A percentile compares a stretch with the other conserved stretches of the same genome.
Evolutionary conservation across 257 asterid species (phyloP).

Genomic region (Lithospermum erythrorhizon): DNA sequence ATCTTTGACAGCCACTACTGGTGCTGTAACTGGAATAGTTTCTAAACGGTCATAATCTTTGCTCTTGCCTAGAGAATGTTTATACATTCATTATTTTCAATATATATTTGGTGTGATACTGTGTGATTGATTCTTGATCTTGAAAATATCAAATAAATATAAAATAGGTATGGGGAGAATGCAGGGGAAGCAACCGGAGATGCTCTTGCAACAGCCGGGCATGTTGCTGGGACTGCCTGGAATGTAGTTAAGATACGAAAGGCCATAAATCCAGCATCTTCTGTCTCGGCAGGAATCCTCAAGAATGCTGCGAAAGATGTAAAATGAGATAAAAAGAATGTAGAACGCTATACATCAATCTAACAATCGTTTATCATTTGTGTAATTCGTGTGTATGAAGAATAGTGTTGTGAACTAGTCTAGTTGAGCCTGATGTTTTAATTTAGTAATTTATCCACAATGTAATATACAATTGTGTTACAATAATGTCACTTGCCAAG

Average conservation of each 20-base stretch:
- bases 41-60: slow-evolving; percentile 23
- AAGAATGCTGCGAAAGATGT: slow-evolving; percentile 30
- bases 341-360: no score
- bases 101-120: no score
- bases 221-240: slow-evolving; percentile 67
- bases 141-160: no score
- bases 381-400: no score
- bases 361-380: no score
- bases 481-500: no score
- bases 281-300: slow-evolving; percentile 29
- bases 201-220: slow-evolving; percentile 68
- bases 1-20: slow-evolving; percentile 55
- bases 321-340: background rate
- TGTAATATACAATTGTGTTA: no score
- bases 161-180: slow-evolving; percentile 60
- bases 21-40: slow-evolving; percentile 57
- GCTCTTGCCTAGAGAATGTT: no score
- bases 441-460: no score
- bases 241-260: slow-evolving; percentile 71
- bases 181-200: slow-evolving; percentile 86
- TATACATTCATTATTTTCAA: no score
- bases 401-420: no score
- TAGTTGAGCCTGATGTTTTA: background rate
- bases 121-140: background rate
- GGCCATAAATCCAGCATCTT: slow-evolving; percentile 58